Evolutionary conservation across 2,329 filamentous ascomycete genomes (phyloP).

Genomic region (Pseudovirgaria hyperparasitica): DNA sequence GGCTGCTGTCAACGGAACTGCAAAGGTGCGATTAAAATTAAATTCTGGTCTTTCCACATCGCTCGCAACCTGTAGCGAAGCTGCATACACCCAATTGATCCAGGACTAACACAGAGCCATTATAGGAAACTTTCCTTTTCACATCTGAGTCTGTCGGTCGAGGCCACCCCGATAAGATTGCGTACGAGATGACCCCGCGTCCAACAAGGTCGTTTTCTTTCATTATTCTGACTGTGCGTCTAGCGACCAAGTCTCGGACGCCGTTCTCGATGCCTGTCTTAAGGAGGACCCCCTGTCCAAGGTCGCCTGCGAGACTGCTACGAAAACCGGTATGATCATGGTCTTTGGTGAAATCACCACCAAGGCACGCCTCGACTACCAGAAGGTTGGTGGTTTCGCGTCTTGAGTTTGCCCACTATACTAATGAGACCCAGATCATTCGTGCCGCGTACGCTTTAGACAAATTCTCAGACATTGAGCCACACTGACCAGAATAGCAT

Average conservation of each 20-base stretch:
- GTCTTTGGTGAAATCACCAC: slow-evolving; percentile 76
- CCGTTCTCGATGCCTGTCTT: slow-evolving; percentile 95
- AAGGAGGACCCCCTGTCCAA: slow-evolving; percentile 93
- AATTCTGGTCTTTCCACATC: too few relatives aligned
- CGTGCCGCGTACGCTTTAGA: too few relatives aligned
- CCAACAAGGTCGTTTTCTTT: slow-evolving; percentile 2
- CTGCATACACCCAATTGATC: too few relatives aligned
- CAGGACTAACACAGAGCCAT: too few relatives aligned
- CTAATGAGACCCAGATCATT: too few relatives aligned
- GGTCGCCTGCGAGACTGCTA: slow-evolving; percentile 95
- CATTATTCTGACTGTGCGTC: slow-evolving; percentile 11
- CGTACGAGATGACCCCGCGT: slow-evolving; percentile 31
- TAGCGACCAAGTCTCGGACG: slow-evolving; percentile 92
- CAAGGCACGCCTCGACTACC: slow-evolving; percentile 92
- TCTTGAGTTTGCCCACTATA: too few relatives aligned
- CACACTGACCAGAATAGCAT: slow-evolving; percentile 87
- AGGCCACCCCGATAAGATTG: slow-evolving; percentile 85
- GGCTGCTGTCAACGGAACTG: slow-evolving; percentile 11
- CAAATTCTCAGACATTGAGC: too few relatives aligned
- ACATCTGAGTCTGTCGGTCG: slow-evolving; percentile 40
- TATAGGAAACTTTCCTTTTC: slow-evolving; percentile 31
- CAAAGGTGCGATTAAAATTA: too few relatives aligned
- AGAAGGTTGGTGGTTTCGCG: too few relatives aligned
- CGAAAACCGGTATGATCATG: slow-evolving; percentile 99
- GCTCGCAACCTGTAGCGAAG: too few relatives aligned